phyloP scores from a whole-genome alignment of 768 basidiomycete species.

The Tephrocybe rancida region DNA sequence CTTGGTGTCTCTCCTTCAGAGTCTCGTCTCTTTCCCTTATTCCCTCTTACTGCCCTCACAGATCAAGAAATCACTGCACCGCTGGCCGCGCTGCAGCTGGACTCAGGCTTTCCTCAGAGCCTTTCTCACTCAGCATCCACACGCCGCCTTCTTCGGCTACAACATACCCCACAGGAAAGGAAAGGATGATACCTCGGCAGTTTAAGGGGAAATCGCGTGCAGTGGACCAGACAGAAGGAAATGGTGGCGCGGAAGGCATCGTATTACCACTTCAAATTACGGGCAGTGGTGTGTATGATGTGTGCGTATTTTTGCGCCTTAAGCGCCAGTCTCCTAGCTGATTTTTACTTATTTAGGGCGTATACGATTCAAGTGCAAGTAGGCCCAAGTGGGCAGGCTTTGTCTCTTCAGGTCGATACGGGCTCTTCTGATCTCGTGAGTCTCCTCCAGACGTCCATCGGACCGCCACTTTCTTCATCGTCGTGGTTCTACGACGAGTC shows the following conservation, averaged over 20 bases:
- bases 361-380: conserved; percentile 66
- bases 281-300: conserved; percentile 54
- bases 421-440: conserved; percentile 81
- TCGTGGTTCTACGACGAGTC: too few relatives aligned
- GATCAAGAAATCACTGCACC: too few relatives aligned
- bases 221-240: conserved; percentile 32
- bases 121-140: too few relatives aligned
- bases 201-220: conserved; percentile 21
- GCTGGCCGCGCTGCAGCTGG: too few relatives aligned
- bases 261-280: conserved; percentile 60
- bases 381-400: conserved; percentile 48
- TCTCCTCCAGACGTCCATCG: too few relatives aligned
- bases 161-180: too few relatives aligned
- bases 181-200: conserved; percentile 3
- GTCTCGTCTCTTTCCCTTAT: too few relatives aligned
- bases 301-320: conserved; percentile 43
- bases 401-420: conserved; percentile 76
- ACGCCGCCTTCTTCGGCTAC: too few relatives aligned
- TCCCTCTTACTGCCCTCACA: too few relatives aligned
- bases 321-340: background rate
- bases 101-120: too few relatives aligned
- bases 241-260: conserved; percentile 54
- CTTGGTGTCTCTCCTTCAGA: too few relatives aligned
- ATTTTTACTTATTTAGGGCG: conserved; percentile 38
- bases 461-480: too few relatives aligned